Percentiles rank a stretch among this genome's conserved stretches.
Conservation (phyloP, 805 yeast species). For the Lipomyces yamadae region DNA sequence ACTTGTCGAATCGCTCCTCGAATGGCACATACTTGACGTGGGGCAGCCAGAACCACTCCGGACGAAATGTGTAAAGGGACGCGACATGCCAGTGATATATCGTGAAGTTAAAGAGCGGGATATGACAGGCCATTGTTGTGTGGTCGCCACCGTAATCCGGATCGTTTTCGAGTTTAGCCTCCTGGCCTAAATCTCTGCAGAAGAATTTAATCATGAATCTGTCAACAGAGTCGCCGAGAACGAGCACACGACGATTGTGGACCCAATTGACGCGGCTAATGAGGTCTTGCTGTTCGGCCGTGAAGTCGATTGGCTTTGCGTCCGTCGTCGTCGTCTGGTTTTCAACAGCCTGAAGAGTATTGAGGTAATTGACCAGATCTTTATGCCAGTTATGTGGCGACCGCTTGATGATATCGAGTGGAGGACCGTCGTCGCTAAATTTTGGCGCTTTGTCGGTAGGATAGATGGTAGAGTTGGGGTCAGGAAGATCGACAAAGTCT, state of each 20-base stretch:
- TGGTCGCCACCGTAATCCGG: constrained; percentile 29
- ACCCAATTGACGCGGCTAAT: constrained; percentile 28
- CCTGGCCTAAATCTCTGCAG: constrained; percentile 20
- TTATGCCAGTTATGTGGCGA: constrained; percentile 26
- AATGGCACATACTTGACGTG: constrained; percentile 30
- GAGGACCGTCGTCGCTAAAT: constrained; percentile 23
- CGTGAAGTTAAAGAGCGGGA: constrained; percentile 28
- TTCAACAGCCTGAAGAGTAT: constrained; percentile 2
- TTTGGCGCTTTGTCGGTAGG: constrained; percentile 21
- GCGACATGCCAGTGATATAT: constrained; percentile 36
- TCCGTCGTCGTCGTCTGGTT: neutral
- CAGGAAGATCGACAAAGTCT: constrained; percentile 17
- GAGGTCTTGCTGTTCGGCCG: constrained; percentile 14
- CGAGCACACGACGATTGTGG: constrained; percentile 31
- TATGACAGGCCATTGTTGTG: constrained; percentile 27
- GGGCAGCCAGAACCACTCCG: constrained; percentile 34
- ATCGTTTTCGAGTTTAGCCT: neutral
- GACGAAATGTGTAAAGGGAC: constrained; percentile 31
- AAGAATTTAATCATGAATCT: constrained; percentile 33
- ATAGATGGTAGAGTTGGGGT: constrained; percentile 24
- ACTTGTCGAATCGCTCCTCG: constrained; percentile 31
- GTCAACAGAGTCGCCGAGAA: constrained; percentile 35
- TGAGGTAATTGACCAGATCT: constrained; percentile 14
- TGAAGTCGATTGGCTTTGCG: neutral
- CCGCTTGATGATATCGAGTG: constrained; percentile 3